Base-by-base conservation (phyloP, 371 early-diverging fungal species). In the Mortierella sp. region DNA sequence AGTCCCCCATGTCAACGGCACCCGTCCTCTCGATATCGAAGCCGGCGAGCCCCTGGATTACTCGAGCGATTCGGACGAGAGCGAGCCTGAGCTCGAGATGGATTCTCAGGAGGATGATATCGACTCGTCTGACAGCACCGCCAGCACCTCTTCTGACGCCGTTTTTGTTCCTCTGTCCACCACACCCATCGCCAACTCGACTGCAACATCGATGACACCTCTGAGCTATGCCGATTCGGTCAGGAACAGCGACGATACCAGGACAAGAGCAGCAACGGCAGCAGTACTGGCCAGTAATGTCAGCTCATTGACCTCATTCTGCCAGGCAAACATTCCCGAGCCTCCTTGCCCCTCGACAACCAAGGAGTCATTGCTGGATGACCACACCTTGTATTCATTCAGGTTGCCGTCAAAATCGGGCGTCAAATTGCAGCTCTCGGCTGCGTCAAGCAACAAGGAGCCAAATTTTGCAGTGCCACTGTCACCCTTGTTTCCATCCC, bases 151-250 rank as follows among this genome's bases (percentile, higher is more conserved):
- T 14, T 12, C 72, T 41, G 4, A 68, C 49, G 8, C n/a, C 44
- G 24, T 38, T 35, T 10, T 79, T 79, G 18, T 82, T 85, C 68
- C 82, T 1, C 65, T 85, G 43, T 75, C 77, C 3, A 58, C 76
- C 11, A 18, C 76, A 4, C 44, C 72, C 21, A 70, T 44, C 18
- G 32, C 56, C 32, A 16, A 27, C 58, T 14, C 71, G 49, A 63
- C 44, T 21, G 38, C 68, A 0, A 63, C 71, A 71, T 44, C 51
- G 18, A 29, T 38, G 14, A 41, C 71, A 27, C 60, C 79, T 8
- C 72, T 82, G 49, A 85, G 82, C 70, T 85, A 85, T 70, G 85
- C 85, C 4, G 85, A 79, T 12, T 71, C 60, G 14, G 79, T 85
- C 44, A 84, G 75, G 74, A 71, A 63, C 41, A 72, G 76, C 2